These are phyloP conservation scores for Botrytis pseudocinerea DNA, from an alignment of 2,329 filamentous ascomycete species.

Conservation along the genomic window DNA sequence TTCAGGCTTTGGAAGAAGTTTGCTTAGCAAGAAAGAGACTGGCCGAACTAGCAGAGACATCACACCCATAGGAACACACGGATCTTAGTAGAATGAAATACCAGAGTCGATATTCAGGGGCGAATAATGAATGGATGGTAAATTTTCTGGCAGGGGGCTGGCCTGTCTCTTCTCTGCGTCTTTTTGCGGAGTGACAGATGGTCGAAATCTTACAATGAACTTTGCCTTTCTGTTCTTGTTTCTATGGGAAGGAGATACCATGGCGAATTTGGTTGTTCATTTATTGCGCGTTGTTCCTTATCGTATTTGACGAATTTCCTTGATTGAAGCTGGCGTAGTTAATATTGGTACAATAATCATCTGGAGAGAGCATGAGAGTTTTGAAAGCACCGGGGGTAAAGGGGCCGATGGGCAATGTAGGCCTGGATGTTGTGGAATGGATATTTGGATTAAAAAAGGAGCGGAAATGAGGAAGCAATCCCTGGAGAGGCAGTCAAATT, in stretches of 20 bases:
- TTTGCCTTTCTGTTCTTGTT: neutral
- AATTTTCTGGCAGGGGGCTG: neutral
- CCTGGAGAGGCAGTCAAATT: neutral
- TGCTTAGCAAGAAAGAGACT: conserved; percentile 52
- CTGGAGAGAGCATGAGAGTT: neutral
- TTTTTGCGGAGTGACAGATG: neutral
- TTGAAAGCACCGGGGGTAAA: neutral
- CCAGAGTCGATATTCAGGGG: neutral
- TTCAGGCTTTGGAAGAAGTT: conserved; percentile 50
- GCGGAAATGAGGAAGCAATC: neutral
- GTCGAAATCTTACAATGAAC: neutral
- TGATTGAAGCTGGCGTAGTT: neutral
- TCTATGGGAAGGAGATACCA: conserved; percentile 16
- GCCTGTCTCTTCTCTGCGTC: neutral
- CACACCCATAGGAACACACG: conserved; percentile 38
- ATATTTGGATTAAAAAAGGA: neutral
- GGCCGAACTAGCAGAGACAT: conserved; percentile 46
- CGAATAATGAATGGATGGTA: neutral
- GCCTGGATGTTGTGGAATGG: neutral
- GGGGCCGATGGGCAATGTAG: neutral
- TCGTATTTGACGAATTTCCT: conserved; percentile 8
- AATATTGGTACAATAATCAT: conserved; percentile 10
- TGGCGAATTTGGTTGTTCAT: neutral
- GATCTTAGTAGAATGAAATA: conserved; percentile 1
- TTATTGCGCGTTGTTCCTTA: neutral